Base-by-base conservation (phyloP, 371 early-diverging fungal genomes). In the Mycotypha africana region DNA sequence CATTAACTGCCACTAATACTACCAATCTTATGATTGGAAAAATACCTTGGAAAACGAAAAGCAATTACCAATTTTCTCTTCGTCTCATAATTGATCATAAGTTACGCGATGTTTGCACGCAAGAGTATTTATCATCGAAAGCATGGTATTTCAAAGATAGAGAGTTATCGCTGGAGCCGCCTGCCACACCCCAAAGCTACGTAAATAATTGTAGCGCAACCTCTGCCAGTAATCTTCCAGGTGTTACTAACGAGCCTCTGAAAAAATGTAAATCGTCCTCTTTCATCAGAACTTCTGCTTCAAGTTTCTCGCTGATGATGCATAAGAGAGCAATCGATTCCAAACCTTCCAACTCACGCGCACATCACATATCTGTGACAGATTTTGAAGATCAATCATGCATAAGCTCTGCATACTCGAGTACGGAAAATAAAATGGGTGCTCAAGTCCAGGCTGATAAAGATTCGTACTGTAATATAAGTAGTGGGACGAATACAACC, bases 51-150 rank as follows among this genome's bases (percentile, higher is more conserved):
- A 62, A 66, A 25, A 42, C 65, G 12, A 60, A 62, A 40, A 70
- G 47, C 24, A 70, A 56, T 25, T 69, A 73, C 32, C 67, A 66
- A 28, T 50, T 69, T 39, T 58, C 73, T 3, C 28, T 69, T 22
- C 61, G 65, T 11, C 39, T 66, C 20, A 62, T 58, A 1, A 58
- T 61, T 2, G 73, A 73, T 41, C 67, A 73, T 42, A 68, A 64
- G 38, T 30, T 73, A 4, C 62, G 60, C n/a, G 73, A 69, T 51
- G 73, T 69, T 0, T 73, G 69, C 24, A 66, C 73, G 2, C 67
- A 64, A 39, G 73, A 73, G 10, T 73, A 69, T 20, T 23, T 73
- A n/a, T 58, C 67, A 0, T 61, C 73, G 16, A 36, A 67, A 42
- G 58, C 68, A 2, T 65, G 66, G 64, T 55, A 65, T 33, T 45